Base-by-base conservation (phyloP, 345 rosid genomes). In the Hypericum androsaemum region DNA sequence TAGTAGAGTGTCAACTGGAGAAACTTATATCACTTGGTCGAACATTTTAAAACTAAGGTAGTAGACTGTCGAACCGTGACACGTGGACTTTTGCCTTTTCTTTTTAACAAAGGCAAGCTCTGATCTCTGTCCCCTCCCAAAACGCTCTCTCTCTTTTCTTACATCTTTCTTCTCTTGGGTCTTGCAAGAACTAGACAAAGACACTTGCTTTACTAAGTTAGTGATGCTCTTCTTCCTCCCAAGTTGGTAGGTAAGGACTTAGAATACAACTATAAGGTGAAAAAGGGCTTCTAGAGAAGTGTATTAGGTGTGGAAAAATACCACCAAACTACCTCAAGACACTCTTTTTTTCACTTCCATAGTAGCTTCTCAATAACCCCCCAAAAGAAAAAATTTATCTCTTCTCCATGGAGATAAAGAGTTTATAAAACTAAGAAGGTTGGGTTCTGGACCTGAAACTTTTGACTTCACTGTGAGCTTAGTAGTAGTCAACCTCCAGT, bases 371-470 rank as follows among this genome's bases (percentile, higher is more conserved):
- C 95, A 12, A 72, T 88, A 69, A 86, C 86, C 71, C 88, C 72
- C 87, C 94, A 37, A 94, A 86, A 10, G 83, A 83, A 89, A 78
- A 74, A 89, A 86, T 82, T 86, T 89, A 89, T 89, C 95, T 64
- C 72, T 86, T 38, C 86, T 89, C 56, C 89, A 83, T 36, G 89
- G 95, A n/a, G 97, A 89, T 50, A 86, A 89, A 52, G 97, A 86
- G 69, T 86, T 86, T 95, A 86, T 89, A 62, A 1, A 22, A 22
- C 32, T 22, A 22, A 4, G 97, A n/a, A 72, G 97, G 54, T 73
- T 89, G 41, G 97, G 95, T 68, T 81, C 83, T 70, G 95, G 95
- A 8, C 89, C 97, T 0, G 94, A 86, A 65, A 59, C 88, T 52
- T 75, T 81, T 58, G 76, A 86, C 42, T 89, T 80, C 71, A 81